Base-by-base conservation (phyloP, 495 filamentous ascomycete species). In the Massariosphaeria phaeospora region DNA sequence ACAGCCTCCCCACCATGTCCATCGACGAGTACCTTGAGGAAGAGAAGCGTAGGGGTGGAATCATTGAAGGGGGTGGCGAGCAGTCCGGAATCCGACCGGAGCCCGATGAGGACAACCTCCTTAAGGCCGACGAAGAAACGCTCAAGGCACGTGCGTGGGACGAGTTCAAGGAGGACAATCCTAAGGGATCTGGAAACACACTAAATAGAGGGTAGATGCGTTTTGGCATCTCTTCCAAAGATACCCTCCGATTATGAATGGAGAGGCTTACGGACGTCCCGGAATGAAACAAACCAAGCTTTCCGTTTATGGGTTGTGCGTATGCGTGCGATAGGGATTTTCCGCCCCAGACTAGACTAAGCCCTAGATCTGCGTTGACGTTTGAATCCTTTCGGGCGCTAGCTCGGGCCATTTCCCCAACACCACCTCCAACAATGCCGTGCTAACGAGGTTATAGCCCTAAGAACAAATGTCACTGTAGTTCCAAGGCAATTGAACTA, bases 21-120 rank as follows among this genome's bases (percentile, higher is more conserved):
- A 97, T 98, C 54, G 94, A 98, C 59, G 93, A 98, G 69, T 97
- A 97, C 66, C 73, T 98, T 13, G 91, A 91, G 40, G 93, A 98
- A 72, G 93, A 98, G 69, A 76, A 83, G 54, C 76, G 79, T 55
- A 75, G 86, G 66, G 94, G 94, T 8, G 88, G 88, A n/a, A 86
- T 98, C 20, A 84, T 96, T 47, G 84, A 96, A 66, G 91, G 90
- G 25, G 93, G 93, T 35, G 88, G 85, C n/a, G 83, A 85, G 65
- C 79, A 85, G 57, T 89, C 84, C 48, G 79, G 79, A n/a, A 71
- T 79, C 17, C 69, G 72, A 46, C 80, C 83, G 3, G 83, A 89
- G 67, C 75, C 84, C 23, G 86, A 97, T 69, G 91, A 96, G 72
- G 94, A 97, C 70, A 77, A 96, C 69, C 58, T 87, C 36, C 85